phyloP scores from a whole-genome alignment of 805 yeast species.

The Hanseniaspora thailandica region DNA sequence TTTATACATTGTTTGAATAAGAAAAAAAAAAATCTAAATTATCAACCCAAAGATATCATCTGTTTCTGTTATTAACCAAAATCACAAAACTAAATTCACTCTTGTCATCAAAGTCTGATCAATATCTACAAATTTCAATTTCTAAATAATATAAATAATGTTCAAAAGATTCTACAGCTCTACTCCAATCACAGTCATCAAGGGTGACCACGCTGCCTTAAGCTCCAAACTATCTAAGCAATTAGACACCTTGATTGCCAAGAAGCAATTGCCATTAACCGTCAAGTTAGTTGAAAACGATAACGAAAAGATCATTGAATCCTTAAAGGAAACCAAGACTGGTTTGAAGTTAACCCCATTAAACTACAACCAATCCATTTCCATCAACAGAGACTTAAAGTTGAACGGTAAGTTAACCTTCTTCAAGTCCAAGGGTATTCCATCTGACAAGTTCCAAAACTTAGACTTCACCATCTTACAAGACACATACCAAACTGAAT shows the following conservation, averaged over 20 bases:
- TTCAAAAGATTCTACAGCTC: slow-evolving; percentile 93
- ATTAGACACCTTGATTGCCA: slow-evolving; percentile 10
- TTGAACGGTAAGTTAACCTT: slow-evolving; percentile 90
- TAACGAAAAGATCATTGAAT: slow-evolving; percentile 74
- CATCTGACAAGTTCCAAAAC: slow-evolving; percentile 73
- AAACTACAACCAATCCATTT: slow-evolving; percentile 43
- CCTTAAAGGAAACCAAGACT: slow-evolving; percentile 89
- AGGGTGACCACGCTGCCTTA: slow-evolving; percentile 79
- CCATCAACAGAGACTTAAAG: slow-evolving; percentile 90
- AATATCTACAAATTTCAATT: not conserved
- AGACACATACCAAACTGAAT: slow-evolving; percentile 98
- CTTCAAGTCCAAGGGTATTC: slow-evolving; percentile 89
- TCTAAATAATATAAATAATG: slow-evolving; percentile 39
- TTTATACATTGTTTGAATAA: too few relatives aligned
- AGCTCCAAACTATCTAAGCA: slow-evolving; percentile 11
- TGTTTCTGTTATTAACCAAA: not conserved
- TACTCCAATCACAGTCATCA: slow-evolving; percentile 86
- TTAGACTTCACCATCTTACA: slow-evolving; percentile 90
- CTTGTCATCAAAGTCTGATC: not conserved
- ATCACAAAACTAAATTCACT: too few relatives aligned
- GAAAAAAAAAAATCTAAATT: too few relatives aligned
- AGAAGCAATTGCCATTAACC: slow-evolving; percentile 28
- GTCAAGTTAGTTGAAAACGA: slow-evolving; percentile 82
- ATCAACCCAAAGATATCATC: not conserved
- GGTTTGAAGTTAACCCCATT: slow-evolving; percentile 52